Base-by-base conservation (phyloP, 176 grass and related monocot genomes). In the Otatea glauca region DNA sequence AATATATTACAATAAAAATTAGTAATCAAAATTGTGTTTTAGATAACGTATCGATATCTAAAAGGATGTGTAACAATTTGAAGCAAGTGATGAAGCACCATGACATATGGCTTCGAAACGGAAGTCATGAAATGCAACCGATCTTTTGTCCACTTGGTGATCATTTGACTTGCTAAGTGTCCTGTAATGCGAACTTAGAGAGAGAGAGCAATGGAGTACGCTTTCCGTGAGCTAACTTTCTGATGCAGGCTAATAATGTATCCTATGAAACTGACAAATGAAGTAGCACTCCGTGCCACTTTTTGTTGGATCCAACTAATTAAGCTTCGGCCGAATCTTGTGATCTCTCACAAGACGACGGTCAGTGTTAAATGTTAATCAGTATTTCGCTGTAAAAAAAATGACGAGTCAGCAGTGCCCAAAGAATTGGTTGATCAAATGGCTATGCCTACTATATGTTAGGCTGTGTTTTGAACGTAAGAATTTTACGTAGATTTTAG, bases 251-350 rank as follows among this genome's bases (percentile, higher is more conserved):
- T 87, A 82, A 56, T 65, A 80, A 70, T 75, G 75, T 61, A 77
- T 69, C 80, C 89, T 74, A 75, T 21, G 85, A 87, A 84, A 38
- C 74, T 87, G 85, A 68, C 75, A 87, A 87, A 87, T 9, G 68
- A 83, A 84, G 79, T 73, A 79, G 84, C 54, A 67, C 17, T 53
- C 74, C 73, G 84, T 83, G 84, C 80, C 61, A 61, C 80, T 87
- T 87, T 89, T 74, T 74, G 79, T 83, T 78, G 78, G 84, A 83
- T 90, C 79, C 60, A 44, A 73, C 67, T 47, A 75, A 74, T 50
- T 50, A 81, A 60, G 76, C 81, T 68, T 74, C 41, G 41, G 27
- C 35, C 25, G 37, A 17, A 65, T 37, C 63, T 54, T 43, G 55
- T 48, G 43, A 48, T 45, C 37, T 49, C 24, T 35, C 37, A 35